Evolutionary conservation across 805 yeast genomes (phyloP), one percentile per base, ranked within the genome.

Genomic region (Candida loeiensis): DNA sequence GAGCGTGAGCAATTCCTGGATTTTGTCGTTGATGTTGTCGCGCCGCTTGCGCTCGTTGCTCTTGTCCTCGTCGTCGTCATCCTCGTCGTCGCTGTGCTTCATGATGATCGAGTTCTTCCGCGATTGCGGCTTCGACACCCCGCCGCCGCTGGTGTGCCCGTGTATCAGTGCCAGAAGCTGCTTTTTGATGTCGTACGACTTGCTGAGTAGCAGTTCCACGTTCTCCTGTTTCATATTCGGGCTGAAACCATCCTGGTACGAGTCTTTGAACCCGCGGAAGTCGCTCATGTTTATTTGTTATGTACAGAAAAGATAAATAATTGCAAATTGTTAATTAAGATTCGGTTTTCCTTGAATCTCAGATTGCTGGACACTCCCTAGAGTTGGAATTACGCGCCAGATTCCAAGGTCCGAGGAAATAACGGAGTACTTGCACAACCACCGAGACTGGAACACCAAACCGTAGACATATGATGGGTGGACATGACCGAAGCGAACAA

Each of bases 21-120:
- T 69, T 38, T 63, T 64, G 19, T 69, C 74, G 45, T 69, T 69
- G 41, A 67, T 67, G 43, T 66, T 65, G 47, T 69, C 74, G 43
- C 73, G 50, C 36, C 73, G 47, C 41, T 66, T 66, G 17, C 73
- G 53, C 45, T 69, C 74, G 39, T 64, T 61, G 6, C 68, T 68
- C 34, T 58, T 63, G 15, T 59, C 67, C 15, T 61, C 64, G 29
- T 54, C 58, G 20, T 48, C 35, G 52, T 39, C 42, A 59, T 17
- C 59, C 61, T 18, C 52, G 54, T 33, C 58, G 59, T 13, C 43
- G 44, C 19, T 48, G 36, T 56, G 58, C 59, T 14, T 40, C 11
- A 56, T 52, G 28, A 50, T 50, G 6, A 60, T 41, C 1, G 71
- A 64, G 40, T 63, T 64, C 37, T 63, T 55, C 36, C 74, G 50